Evolutionary conservation across 192 early-diverging fungal species (phyloP).

Genomic region (Tieghemiomyces parasiticus): DNA sequence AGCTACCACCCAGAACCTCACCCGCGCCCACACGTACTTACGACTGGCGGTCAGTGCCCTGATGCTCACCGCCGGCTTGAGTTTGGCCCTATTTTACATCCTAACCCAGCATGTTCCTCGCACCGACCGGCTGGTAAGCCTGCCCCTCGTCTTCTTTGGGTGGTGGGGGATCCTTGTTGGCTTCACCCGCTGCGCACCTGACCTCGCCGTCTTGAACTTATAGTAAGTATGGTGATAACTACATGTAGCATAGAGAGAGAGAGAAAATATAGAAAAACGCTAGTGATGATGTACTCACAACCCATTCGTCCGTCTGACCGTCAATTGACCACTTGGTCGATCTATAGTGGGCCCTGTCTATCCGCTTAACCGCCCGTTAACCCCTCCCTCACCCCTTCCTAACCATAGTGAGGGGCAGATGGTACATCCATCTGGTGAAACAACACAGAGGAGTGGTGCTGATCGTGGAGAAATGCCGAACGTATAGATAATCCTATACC

Average conservation of each 20-base stretch:
- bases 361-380: too few relatives aligned
- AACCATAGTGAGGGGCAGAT: not conserved
- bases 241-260: too few relatives aligned
- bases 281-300: too few relatives aligned
- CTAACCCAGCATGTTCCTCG: not conserved
- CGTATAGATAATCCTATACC: not conserved
- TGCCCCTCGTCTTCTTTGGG: not conserved
- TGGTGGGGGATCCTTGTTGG: slow-evolving; percentile 7
- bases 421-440: not conserved
- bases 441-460: not conserved
- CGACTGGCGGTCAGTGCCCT: not conserved
- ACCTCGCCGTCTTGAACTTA: not conserved
- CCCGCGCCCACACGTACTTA: not conserved
- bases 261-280: too few relatives aligned
- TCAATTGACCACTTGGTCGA: too few relatives aligned
- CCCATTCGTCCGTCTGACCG: too few relatives aligned
- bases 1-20: slow-evolving; percentile 1
- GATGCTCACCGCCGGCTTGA: not conserved
- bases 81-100: not conserved
- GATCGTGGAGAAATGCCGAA: not conserved
- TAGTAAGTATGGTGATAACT: not conserved
- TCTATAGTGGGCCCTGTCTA: too few relatives aligned
- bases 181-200: not conserved
- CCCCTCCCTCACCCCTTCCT: not conserved
- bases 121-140: not conserved